Conservation (phyloP, 306 rosid genomes). For the Sicyos baderoa region DNA sequence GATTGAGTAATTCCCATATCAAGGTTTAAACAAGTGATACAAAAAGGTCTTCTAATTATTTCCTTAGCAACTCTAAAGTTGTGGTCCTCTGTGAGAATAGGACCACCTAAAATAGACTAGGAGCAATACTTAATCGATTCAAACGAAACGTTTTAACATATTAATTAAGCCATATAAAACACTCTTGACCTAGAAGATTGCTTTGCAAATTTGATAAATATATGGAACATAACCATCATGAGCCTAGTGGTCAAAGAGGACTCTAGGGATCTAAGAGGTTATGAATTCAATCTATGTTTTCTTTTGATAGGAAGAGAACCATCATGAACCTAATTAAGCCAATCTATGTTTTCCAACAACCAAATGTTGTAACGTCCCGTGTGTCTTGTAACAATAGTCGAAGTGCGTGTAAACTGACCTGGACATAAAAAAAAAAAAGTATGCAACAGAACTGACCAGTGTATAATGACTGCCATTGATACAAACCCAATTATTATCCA, state of each 20-base stretch:
- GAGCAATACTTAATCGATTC: too few species aligned
- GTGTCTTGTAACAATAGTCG: too few species aligned
- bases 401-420: too few species aligned
- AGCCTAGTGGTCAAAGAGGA: neutral
- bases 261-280: too few species aligned
- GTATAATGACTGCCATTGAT: neutral
- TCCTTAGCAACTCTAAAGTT: neutral
- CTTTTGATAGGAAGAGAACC: too few species aligned
- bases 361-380: too few species aligned
- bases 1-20: neutral
- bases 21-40: neutral
- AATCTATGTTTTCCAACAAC: too few species aligned
- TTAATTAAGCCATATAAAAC: neutral
- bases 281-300: too few species aligned
- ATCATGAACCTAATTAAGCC: too few species aligned
- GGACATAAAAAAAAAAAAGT: neutral
- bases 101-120: neutral
- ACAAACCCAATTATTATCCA: conserved; percentile 6
- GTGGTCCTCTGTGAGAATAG: neutral
- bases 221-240: neutral
- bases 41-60: conserved; percentile 5
- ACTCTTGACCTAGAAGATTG: neutral
- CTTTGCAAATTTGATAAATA: conserved; percentile 1
- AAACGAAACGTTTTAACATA: neutral
- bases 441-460: neutral